phyloP scores from a whole-genome alignment of 2,329 filamentous ascomycete genomes.

The Apiospora koreana region DNA sequence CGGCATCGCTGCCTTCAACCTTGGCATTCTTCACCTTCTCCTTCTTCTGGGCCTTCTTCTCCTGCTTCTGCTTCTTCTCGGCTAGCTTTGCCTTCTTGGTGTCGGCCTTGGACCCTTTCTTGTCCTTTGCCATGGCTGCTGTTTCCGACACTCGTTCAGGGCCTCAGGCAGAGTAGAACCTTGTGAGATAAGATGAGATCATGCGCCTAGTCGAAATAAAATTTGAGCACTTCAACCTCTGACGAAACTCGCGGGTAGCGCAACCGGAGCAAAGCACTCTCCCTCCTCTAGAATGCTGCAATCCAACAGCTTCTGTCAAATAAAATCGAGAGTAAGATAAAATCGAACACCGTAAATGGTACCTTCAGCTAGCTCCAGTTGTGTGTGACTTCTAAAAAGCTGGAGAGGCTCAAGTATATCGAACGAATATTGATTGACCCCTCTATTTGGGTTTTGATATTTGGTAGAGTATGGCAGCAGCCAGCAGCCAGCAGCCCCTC shows the following conservation, averaged over 20 bases:
- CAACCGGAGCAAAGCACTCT: background rate
- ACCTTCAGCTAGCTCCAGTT: background rate
- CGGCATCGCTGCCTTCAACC: slow-evolving; percentile 79
- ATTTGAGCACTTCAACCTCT: background rate
- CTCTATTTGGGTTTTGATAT: background rate
- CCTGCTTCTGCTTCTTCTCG: slow-evolving; percentile 75
- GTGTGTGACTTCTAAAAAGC: background rate
- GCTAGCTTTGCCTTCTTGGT: slow-evolving; percentile 51
- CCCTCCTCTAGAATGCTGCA: background rate
- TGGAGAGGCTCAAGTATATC: too few species aligned
- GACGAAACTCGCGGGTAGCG: background rate
- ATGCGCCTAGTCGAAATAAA: background rate
- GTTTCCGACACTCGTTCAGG: background rate
- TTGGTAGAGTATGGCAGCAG: too few species aligned
- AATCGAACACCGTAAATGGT: background rate
- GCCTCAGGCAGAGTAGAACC: background rate
- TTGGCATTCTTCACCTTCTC: slow-evolving; percentile 70
- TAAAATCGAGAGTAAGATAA: background rate
- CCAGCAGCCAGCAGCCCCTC: background rate
- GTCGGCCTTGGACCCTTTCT: slow-evolving; percentile 41
- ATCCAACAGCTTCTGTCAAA: background rate
- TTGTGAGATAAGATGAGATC: background rate
- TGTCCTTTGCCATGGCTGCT: slow-evolving; percentile 45
- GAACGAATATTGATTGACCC: background rate
- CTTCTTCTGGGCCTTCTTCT: slow-evolving; percentile 89